Evolutionary conservation across 2,329 filamentous ascomycete genomes (phyloP), one percentile per base, ranked within the genome.

Genomic region (Zelopaecilomyces penicillatus): DNA sequence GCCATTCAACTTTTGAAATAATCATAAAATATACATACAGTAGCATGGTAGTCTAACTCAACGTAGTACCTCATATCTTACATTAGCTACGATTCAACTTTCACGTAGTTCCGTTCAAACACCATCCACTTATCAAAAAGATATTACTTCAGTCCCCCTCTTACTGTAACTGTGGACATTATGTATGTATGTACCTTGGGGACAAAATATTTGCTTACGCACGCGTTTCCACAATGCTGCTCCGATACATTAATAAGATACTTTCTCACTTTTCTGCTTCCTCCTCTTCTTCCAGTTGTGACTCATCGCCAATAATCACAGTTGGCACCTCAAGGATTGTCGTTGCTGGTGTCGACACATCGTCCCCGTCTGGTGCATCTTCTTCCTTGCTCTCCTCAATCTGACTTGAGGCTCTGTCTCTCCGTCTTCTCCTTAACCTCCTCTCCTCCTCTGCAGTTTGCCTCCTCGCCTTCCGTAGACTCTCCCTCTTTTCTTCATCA

Each of bases 381-480:
- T 58, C 52, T 29, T 49, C 56, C 32, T 51, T 52, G 19, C 43
- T 38, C 30, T 61, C 56, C 6, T 64, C 59, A 10, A 53, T 41
- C 37, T 61, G 56, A 37, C 52, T 70, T 9, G 65, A 63, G 7
- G 74, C 72, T 57, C 78, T 83, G 47, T 84, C 78, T 51, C 85
- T 71, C 54, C 87, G 71, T 50, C 85, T 68, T 54, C 87, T 70
- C 36, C 87, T 69, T 51, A 77, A 71, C 46, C 80, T 75, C 43
- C 87, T 71, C 65, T 94, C 87, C 51, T 87, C 85, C 54, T 93
- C 87, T 2, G 87, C 86, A 49, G 80, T 87, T 60, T 90, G 84
- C 57, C 85, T 68, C 55, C 74, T 62, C 50, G 69, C 65, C 61
- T 70, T 75, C 44, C 88, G 70, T 45, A 87, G 71, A 48, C 69